Base-by-base conservation (phyloP, 2,329 filamentous ascomycete species). In the Epichloe typhina region DNA sequence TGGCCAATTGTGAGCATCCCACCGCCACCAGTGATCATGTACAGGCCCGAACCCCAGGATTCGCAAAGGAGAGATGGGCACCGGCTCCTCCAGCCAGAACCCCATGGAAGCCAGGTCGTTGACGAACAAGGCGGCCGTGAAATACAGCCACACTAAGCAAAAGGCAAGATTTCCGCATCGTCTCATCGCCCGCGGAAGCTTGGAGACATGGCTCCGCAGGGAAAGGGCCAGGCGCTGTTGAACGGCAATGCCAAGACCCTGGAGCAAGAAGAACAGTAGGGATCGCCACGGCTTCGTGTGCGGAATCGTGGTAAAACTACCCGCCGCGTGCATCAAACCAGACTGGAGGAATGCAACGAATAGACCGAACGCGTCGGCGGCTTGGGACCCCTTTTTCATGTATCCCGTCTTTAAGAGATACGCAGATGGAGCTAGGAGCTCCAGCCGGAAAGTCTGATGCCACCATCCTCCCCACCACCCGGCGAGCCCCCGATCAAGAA, bases 401-500 rank as follows among this genome's bases (percentile, higher is more conserved):
- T 71, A 62, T 17, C 72, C 66, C 40, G 54, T 49, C 54, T 63
- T 56, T 8, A 66, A 63, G 51, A 84, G 58, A 59, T 70, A 77
- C 2, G 64, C 65, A 0, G 75, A 69, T 0, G 84, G 83, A 4
- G 80, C 75, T 39, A 77, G 68, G 61, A 91, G 89, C 2, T 79
- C 80, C 50, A 81, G 76, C 1, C 89, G 84, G 68, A 95, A 94
- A 3, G 84, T 83, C 66, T 96, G 90, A 65, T 97, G 91, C 91
- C 91, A 96, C 75, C 82, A 91, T 21, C 72, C 74, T 43, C 86
- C 83, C 91, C 91, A 97, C 67, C 84, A 85, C 1, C 89, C 90
- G 1, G 78, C 75, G 2, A 96, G 71, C 0, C 91, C 90, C 52
- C 79, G 72, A 54, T 88, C 79, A 11, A 83, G 66, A 2, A 90